A percentile compares a stretch with the other conserved stretches of the same genome.
Conservation (phyloP, 2,329 filamentous ascomycete genomes). For the Bipolaris zeicola region DNA sequence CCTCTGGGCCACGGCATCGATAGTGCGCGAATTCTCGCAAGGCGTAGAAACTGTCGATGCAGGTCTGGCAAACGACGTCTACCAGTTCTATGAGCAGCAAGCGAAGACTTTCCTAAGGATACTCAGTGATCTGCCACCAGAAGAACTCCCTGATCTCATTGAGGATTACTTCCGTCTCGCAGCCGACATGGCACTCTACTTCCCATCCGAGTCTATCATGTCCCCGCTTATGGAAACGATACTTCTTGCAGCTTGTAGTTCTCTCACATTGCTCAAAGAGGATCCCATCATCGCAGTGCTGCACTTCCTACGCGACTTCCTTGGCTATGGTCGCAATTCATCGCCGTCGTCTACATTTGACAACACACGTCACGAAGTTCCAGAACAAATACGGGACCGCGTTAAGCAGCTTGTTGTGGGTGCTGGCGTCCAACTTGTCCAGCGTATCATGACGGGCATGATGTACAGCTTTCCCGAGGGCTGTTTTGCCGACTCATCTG, state of each 20-base stretch:
- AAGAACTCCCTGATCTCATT: slow-evolving; percentile 81
- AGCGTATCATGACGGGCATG: slow-evolving; percentile 93
- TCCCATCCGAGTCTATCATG: slow-evolving; percentile 80
- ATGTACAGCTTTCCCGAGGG: slow-evolving; percentile 98
- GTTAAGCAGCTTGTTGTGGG: slow-evolving; percentile 73
- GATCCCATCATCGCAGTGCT: slow-evolving; percentile 90
- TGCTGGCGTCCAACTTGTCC: slow-evolving; percentile 79
- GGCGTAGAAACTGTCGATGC: slow-evolving; percentile 83
- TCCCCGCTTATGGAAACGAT: slow-evolving; percentile 81
- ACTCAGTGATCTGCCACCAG: slow-evolving; percentile 79
- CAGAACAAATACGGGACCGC: slow-evolving; percentile 71
- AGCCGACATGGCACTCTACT: slow-evolving; percentile 90
- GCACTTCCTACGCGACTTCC: slow-evolving; percentile 88
- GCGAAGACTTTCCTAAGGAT: slow-evolving; percentile 87
- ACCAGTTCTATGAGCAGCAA: slow-evolving; percentile 93
- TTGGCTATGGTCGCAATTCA: slow-evolving; percentile 84
- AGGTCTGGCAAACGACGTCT: slow-evolving; percentile 84
- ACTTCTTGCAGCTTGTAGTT: slow-evolving; percentile 84
- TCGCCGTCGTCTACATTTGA: slow-evolving; percentile 65
- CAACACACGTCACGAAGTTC: slow-evolving; percentile 63
- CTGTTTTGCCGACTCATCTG: slow-evolving; percentile 92
- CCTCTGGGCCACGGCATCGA: slow-evolving; percentile 96
- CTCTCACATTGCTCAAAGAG: slow-evolving; percentile 85
- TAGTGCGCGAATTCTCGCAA: slow-evolving; percentile 93
- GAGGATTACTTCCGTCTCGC: slow-evolving; percentile 96